Evolutionary conservation across 768 basidiomycete genomes (phyloP).

Genomic region (Phlebiopsis gigantea): DNA sequence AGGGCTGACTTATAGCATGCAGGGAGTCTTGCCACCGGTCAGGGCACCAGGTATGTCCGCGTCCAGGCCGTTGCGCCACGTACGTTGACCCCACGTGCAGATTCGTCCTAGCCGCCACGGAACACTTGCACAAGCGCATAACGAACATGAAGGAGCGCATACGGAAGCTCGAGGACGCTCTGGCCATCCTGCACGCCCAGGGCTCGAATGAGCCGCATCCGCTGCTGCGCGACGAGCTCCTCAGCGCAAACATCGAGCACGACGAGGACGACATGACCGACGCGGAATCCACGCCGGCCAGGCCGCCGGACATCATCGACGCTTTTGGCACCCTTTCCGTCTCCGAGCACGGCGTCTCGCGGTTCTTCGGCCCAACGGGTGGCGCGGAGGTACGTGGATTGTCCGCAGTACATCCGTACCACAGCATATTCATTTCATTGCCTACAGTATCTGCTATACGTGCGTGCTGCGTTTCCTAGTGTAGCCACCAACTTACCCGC

Average conservation of each 20-base stretch:
- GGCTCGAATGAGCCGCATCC: conserved; percentile 53
- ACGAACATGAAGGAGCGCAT: conserved; percentile 62
- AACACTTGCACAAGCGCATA: conserved; percentile 61
- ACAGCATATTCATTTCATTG: not conserved
- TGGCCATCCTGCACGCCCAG: conserved; percentile 53
- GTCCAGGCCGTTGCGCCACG: not conserved
- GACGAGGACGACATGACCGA: conserved; percentile 20
- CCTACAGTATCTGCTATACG: conserved; percentile 12
- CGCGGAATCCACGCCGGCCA: not conserved
- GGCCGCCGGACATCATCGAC: conserved; percentile 43
- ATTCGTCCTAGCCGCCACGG: conserved; percentile 62
- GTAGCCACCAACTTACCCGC: not conserved
- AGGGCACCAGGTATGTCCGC: conserved; percentile 41
- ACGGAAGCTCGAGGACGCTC: conserved; percentile 62
- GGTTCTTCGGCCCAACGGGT: conserved; percentile 73
- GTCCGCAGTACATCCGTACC: not conserved
- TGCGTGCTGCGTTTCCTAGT: not conserved
- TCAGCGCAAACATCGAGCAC: conserved; percentile 37
- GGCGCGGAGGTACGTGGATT: conserved; percentile 53
- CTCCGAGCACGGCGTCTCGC: conserved; percentile 51
- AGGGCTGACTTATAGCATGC: not conserved
- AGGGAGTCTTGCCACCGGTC: conserved; percentile 76
- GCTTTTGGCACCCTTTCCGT: conserved; percentile 65
- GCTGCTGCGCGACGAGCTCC: conserved; percentile 45
- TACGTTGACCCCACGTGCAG: conserved; percentile 25